Conservation (phyloP, 768 basidiomycete species). For the Kwoniella sp. region DNA sequence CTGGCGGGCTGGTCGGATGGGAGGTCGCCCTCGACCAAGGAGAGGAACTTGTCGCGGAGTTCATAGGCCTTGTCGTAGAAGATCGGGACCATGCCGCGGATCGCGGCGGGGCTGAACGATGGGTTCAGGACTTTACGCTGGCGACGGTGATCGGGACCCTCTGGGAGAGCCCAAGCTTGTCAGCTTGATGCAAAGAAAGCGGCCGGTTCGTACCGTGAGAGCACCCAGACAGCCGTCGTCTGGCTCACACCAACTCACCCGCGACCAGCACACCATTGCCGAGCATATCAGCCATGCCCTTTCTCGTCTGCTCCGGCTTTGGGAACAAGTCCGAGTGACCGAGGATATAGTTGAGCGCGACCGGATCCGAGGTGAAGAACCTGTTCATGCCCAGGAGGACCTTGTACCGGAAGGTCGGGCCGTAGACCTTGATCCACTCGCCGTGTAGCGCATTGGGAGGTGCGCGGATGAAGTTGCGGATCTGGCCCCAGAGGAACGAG, state of each 20-base stretch:
- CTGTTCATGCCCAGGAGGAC: conserved; percentile 55
- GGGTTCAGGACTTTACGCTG: conserved; percentile 60
- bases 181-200: too few species aligned
- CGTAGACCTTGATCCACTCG: conserved; percentile 36
- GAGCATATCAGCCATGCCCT: conserved; percentile 69
- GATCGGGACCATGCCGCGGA: conserved; percentile 56
- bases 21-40: conserved; percentile 27
- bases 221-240: too few species aligned
- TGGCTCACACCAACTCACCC: too few species aligned
- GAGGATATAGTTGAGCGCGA: conserved; percentile 68
- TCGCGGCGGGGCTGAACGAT: conserved; percentile 52
- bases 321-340: conserved; percentile 62
- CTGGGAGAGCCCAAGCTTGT: too few species aligned
- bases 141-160: conserved; percentile 65
- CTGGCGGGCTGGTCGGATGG: not conserved
- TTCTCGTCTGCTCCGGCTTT: conserved; percentile 76
- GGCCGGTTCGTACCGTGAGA: too few species aligned
- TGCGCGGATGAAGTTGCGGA: conserved; percentile 22
- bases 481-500: conserved; percentile 26
- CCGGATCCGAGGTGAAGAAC: conserved; percentile 73
- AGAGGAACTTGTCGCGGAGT: conserved; percentile 46
- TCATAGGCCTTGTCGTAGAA: conserved; percentile 61
- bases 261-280: conserved; percentile 58
- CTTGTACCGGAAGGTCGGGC: conserved; percentile 34
- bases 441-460: conserved; percentile 25